Evolutionary conservation across 768 basidiomycete genomes (phyloP), one percentile per base, ranked within the genome.

Genomic region (Trametes cubensis): DNA sequence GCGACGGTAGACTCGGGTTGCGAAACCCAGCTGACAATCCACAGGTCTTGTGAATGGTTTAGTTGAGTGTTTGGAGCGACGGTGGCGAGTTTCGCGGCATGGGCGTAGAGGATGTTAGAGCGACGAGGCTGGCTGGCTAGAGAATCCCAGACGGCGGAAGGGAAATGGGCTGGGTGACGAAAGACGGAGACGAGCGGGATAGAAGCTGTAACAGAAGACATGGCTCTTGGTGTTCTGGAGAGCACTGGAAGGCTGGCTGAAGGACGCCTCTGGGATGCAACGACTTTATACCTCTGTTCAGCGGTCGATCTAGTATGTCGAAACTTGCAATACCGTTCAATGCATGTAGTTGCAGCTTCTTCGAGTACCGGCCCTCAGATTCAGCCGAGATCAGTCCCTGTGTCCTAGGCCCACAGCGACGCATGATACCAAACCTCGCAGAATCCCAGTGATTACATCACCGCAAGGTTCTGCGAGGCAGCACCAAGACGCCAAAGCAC

Each of bases 81-180:
- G 7, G 28, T 67, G 55, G n/a, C 52, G 62, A 70, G 66, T 59
- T 76, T 76, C 28, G 42, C 64, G 11, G 80, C 80, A 52, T 78
- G 74, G 1, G 82, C 76, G 40, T 76, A 71, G 39, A 83, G 71
- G 60, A 75, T 70, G 50, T 83, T 82, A 11, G 78, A 79, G 45
- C 77, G 72, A 18, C 74, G 70, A 23, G 78, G 75, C 44, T 81
- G 65, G 8, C 61, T 64, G 7, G 71, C 62, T 13, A 86, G 72
- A 3, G 73, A 71, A 2, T 70, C 65, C 73, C 78, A 76, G 11
- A 79, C 79, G 10, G 68, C 60, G 2, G 15, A 2, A 5, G 85
- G 78, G 6, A 84, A 66, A 17, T 76, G 69, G 5, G 66, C 49
- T 0, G 80, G 77, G 20, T 47, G 41, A 6, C 39, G 41, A 14